Evolutionary conservation across 345 rosid genomes (phyloP).

Genomic region (Hibiscus trionum): DNA sequence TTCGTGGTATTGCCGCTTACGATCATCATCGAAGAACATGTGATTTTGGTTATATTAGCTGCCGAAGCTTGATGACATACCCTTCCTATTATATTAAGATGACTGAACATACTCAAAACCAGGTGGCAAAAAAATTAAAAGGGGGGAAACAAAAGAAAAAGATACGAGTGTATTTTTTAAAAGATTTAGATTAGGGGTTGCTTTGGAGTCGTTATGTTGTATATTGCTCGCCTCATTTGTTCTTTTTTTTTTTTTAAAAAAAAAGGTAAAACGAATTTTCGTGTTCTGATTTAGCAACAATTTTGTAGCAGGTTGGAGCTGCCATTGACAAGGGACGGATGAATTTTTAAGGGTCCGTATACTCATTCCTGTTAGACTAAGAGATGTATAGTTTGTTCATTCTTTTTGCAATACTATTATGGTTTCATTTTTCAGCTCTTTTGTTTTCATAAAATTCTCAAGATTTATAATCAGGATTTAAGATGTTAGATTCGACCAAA

Average conservation of each 20-base stretch:
- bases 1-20: neutral
- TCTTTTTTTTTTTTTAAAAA: neutral
- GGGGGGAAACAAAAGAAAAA: neutral
- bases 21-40: neutral
- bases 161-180: neutral
- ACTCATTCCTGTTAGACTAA: constrained; percentile 8
- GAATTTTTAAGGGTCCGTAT: neutral
- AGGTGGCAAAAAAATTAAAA: neutral
- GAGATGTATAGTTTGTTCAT: constrained; percentile 15
- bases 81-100: neutral
- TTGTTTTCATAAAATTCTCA: neutral
- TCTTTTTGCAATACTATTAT: constrained; percentile 2
- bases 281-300: neutral
- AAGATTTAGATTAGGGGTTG: neutral
- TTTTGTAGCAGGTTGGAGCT: neutral
- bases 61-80: neutral
- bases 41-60: neutral
- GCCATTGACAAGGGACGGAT: neutral
- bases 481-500: neutral
- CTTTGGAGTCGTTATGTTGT: constrained; percentile 4
- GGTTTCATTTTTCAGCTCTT: neutral
- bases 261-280: neutral
- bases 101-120: neutral
- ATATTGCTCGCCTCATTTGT: constrained; percentile 2
- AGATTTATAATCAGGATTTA: neutral